Conservation (phyloP, 176 grass and related monocot genomes). For the Phoenix roebelenii region DNA sequence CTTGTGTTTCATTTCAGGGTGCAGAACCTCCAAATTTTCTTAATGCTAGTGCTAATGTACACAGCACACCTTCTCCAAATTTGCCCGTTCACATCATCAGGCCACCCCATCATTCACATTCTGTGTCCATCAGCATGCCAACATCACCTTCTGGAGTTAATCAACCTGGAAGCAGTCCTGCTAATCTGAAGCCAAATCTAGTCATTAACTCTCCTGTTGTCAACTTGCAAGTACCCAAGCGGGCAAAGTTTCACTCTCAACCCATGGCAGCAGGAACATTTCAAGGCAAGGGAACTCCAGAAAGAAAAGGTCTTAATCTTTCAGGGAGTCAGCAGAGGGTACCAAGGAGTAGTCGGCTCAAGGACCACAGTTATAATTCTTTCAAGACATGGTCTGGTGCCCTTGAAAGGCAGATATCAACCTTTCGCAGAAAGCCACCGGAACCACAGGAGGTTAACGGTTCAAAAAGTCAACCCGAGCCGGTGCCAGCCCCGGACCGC, state of each 20-base stretch:
- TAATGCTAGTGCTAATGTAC: not conserved
- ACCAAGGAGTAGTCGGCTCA: constrained; percentile 9
- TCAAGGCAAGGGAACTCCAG: not conserved
- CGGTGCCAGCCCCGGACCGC: constrained; percentile 25
- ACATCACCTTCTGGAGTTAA: constrained; percentile 35
- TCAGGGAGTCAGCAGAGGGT: constrained; percentile 1
- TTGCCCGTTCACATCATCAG: not conserved
- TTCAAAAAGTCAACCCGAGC: not conserved
- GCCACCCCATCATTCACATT: constrained; percentile 18
- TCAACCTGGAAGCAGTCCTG: not conserved
- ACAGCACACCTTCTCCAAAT: not conserved
- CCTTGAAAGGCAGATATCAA: constrained; percentile 68
- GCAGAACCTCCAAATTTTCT: constrained; percentile 8
- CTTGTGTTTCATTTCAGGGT: constrained; percentile 15
- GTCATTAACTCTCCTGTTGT: not conserved
- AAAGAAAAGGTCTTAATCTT: constrained; percentile 9
- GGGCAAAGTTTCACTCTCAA: constrained; percentile 57
- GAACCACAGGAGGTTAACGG: constrained; percentile 12
- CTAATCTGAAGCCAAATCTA: constrained; percentile 1
- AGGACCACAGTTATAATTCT: constrained; percentile 67
- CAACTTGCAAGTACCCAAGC: constrained; percentile 22
- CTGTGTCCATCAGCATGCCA: constrained; percentile 71
- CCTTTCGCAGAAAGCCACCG: constrained; percentile 35
- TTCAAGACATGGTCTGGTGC: constrained; percentile 90
- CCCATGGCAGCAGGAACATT: constrained; percentile 22